Evolutionary conservation across 2,329 filamentous ascomycete species (phyloP).

Genomic region (Colletotrichum kahawae): DNA sequence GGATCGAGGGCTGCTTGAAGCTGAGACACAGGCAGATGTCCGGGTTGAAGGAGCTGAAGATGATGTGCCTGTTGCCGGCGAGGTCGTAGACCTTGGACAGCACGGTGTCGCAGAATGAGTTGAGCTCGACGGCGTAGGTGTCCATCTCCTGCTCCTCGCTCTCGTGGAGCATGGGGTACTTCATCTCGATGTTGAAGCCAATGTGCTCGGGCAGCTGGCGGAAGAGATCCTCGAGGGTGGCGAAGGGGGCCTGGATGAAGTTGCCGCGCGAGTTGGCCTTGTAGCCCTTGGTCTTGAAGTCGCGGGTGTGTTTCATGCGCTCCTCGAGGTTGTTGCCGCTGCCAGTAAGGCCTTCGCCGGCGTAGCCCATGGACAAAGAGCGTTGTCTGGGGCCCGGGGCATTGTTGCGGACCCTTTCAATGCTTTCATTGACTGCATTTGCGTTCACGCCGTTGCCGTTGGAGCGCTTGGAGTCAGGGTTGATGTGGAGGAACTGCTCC

Average conservation of each 20-base stretch:
- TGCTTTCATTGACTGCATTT: constrained; percentile 30
- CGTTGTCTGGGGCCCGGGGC: constrained; percentile 44
- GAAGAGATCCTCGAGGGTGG: constrained; percentile 93
- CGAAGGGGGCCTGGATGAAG: constrained; percentile 95
- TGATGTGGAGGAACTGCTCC: constrained; percentile 94
- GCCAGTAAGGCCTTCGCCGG: constrained; percentile 38
- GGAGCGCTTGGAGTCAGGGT: constrained; percentile 49
- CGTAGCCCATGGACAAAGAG: constrained; percentile 61
- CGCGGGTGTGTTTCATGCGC: constrained; percentile 95
- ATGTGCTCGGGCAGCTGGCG: constrained; percentile 79
- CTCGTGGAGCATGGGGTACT: constrained; percentile 98
- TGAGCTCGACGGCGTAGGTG: constrained; percentile 92
- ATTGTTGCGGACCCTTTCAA: constrained; percentile 34
- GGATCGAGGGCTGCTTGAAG: constrained; percentile 97
- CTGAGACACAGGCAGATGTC: constrained; percentile 93
- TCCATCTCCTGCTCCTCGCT: constrained; percentile 97
- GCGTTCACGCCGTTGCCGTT: constrained; percentile 7
- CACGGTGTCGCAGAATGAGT: constrained; percentile 95
- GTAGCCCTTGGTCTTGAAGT: constrained; percentile 93
- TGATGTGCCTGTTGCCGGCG: constrained; percentile 82
- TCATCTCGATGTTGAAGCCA: constrained; percentile 99
- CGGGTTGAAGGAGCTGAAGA: constrained; percentile 97
- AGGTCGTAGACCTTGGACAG: constrained; percentile 89
- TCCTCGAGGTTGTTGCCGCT: constrained; percentile 61
- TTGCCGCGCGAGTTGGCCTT: constrained; percentile 94